phyloP scores from a whole-genome alignment of 177 flowering plant genomes.

The Telopea speciosissima region DNA sequence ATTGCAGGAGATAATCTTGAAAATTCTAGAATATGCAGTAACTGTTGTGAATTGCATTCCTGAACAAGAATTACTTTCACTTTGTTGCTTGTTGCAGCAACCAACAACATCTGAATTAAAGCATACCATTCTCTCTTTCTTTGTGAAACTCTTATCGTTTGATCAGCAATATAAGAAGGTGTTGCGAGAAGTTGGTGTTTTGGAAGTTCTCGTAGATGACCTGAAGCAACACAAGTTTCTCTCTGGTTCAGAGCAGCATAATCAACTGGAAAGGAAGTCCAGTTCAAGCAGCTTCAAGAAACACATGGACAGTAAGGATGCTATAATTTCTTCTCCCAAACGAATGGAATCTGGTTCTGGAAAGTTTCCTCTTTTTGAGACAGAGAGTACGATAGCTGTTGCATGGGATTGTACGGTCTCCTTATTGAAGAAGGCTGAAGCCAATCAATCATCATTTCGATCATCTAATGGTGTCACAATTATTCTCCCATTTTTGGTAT shows the following conservation, averaged over 20 bases:
- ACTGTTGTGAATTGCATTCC: slow-evolving; percentile 83
- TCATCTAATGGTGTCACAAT: slow-evolving; percentile 53
- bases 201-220: slow-evolving; percentile 69
- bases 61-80: slow-evolving; percentile 76
- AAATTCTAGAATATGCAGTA: slow-evolving; percentile 84
- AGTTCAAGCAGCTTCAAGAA: slow-evolving; percentile 56
- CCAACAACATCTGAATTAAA: slow-evolving; percentile 60
- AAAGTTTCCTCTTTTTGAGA: slow-evolving; percentile 59
- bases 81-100: slow-evolving; percentile 76
- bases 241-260: slow-evolving; percentile 43
- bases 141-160: slow-evolving; percentile 75
- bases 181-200: slow-evolving; percentile 73
- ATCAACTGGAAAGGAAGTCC: slow-evolving; percentile 28
- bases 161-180: slow-evolving; percentile 82
- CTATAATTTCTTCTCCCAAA: slow-evolving; percentile 63
- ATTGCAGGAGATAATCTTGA: slow-evolving; percentile 64
- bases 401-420: slow-evolving; percentile 77
- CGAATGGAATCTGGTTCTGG: slow-evolving; percentile 59
- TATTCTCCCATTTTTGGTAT: slow-evolving; percentile 59
- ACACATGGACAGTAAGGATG: slow-evolving; percentile 55
- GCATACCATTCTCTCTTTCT: slow-evolving; percentile 63
- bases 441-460: slow-evolving; percentile 66
- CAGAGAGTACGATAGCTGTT: slow-evolving; percentile 45
- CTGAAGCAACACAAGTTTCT: slow-evolving; percentile 62
- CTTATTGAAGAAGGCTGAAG: slow-evolving; percentile 62